phyloP scores from a whole-genome alignment of 768 basidiomycete genomes.

The Calocera cornea region DNA sequence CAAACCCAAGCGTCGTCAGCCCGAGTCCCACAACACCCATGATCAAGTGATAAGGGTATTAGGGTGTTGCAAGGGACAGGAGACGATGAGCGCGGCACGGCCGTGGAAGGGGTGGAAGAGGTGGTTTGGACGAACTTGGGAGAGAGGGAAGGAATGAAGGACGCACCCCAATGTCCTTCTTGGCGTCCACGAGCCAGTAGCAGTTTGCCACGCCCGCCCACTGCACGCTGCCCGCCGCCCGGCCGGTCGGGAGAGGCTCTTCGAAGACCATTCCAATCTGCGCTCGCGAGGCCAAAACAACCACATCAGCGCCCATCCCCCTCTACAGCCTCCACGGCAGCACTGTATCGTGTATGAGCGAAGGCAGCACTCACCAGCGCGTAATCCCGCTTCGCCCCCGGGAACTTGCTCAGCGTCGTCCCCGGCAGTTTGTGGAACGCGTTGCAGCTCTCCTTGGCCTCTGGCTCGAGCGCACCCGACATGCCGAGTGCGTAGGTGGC shows the following conservation, averaged over 20 bases:
- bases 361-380: not conserved
- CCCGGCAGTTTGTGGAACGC: not conserved
- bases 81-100: too few relatives aligned
- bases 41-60: too few relatives aligned
- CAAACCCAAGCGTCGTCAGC: too few relatives aligned
- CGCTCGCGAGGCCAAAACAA: not conserved
- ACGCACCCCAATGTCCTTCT: not conserved
- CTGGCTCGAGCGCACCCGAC: not conserved
- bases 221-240: not conserved
- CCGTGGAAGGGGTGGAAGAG: too few relatives aligned
- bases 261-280: slow-evolving; percentile 3
- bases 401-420: not conserved
- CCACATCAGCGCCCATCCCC: not conserved
- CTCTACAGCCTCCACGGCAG: too few relatives aligned
- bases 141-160: not conserved
- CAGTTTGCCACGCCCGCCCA: slow-evolving; percentile 1
- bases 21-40: too few relatives aligned
- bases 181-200: slow-evolving; percentile 2
- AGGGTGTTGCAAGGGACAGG: too few relatives aligned
- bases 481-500: not conserved
- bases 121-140: too few relatives aligned
- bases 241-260: not conserved
- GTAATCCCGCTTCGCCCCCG: not conserved
- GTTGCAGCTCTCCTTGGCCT: slow-evolving; percentile 4
- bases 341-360: too few relatives aligned